Evolutionary conservation across 116 monocot genomes (phyloP).

Genomic region (Iris pallida): DNA sequence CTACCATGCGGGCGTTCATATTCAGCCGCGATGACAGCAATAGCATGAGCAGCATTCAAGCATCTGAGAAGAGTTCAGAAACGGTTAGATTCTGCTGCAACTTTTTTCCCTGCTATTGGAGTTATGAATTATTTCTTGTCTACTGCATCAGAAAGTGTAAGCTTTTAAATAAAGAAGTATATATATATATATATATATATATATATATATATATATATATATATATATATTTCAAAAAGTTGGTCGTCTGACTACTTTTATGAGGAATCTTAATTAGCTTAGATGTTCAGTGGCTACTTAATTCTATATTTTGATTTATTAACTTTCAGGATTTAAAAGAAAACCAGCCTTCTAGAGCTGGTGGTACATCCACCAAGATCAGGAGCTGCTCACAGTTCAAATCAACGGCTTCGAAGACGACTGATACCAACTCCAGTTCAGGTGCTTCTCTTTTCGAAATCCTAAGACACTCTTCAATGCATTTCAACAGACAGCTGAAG

Average conservation of each 20-base stretch:
- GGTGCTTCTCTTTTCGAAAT: conserved; percentile 60
- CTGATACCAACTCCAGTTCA: conserved; percentile 5
- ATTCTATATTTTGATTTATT: too few species aligned
- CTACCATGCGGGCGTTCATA: conserved; percentile 46
- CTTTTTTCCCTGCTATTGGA: not conserved
- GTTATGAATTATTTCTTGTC: not conserved
- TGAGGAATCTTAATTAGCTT: not conserved
- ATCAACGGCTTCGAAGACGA: conserved; percentile 20
- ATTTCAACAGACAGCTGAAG: conserved; percentile 27
- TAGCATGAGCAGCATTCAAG: conserved; percentile 46
- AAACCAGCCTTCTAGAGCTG: conserved; percentile 14
- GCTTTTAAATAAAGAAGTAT: not conserved
- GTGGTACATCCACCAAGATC: conserved; percentile 16
- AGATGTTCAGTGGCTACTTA: not conserved
- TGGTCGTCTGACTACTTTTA: not conserved
- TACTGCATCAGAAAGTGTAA: not conserved
- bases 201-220: too few species aligned
- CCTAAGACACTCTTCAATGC: conserved; percentile 44
- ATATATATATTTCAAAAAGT: not conserved
- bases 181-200: not conserved
- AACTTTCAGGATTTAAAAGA: conserved; percentile 34
- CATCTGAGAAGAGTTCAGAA: conserved; percentile 47
- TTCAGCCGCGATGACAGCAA: conserved; percentile 96
- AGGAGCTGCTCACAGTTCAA: conserved; percentile 34
- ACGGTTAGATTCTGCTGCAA: conserved; percentile 27